Conservation (phyloP, 352 stramenopile species). For the Peronospora belbahrii region DNA sequence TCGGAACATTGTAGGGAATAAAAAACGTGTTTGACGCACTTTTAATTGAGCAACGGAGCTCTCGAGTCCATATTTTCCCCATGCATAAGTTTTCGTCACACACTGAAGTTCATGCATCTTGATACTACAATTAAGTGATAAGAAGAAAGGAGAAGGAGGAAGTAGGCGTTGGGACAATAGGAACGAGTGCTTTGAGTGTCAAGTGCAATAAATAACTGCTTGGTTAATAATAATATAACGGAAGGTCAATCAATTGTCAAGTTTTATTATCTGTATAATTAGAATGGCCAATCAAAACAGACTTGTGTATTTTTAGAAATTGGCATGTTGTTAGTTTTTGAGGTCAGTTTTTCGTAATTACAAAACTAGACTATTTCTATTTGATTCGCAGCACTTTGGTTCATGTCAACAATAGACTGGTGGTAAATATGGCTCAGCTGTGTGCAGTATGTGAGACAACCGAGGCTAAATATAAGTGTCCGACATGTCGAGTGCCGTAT, state of each 20-base stretch:
- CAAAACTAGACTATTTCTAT: no score
- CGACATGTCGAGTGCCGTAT: constrained; percentile 57
- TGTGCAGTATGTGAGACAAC: constrained; percentile 45
- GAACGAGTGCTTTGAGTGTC: background rate
- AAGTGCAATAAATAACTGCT: constrained; percentile 13
- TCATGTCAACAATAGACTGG: no score
- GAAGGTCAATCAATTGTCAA: no score
- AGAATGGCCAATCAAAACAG: background rate
- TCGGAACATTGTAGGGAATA: background rate
- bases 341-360: no score
- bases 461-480: constrained; percentile 83
- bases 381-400: no score
- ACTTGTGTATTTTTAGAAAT: no score
- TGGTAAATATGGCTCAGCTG: constrained; percentile 30
- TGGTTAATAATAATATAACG: no score
- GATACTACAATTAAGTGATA: no score
- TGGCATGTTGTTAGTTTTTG: no score
- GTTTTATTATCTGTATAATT: no score
- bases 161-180: constrained; percentile 2
- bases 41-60: constrained; percentile 86
- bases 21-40: constrained; percentile 26
- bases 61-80: constrained; percentile 79
- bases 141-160: no score
- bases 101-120: constrained; percentile 76
- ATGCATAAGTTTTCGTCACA: constrained; percentile 86